phyloP scores from a whole-genome alignment of 768 basidiomycete genomes.

The Flagelloscypha sp. region DNA sequence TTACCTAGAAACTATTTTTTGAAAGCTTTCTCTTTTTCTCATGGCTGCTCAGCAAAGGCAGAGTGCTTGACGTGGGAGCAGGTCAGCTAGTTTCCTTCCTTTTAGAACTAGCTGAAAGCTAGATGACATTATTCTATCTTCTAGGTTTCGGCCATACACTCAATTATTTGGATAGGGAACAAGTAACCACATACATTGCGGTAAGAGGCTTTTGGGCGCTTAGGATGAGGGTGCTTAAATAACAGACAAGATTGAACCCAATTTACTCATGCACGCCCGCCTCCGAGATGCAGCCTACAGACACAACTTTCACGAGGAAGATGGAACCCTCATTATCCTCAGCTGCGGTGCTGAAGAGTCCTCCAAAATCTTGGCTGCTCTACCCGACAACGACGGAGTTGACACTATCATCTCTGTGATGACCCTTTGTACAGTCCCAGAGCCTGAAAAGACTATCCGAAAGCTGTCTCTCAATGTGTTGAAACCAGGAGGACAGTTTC shows the following conservation, averaged over 20 bases:
- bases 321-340: conserved; percentile 50
- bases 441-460: conserved; percentile 39
- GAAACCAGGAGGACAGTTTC: conserved; percentile 53
- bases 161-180: conserved; percentile 46
- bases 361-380: conserved; percentile 33
- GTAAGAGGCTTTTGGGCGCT: too few species aligned
- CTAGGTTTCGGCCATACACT: conserved; percentile 57
- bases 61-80: conserved; percentile 63
- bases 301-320: conserved; percentile 45
- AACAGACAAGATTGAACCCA: too few species aligned
- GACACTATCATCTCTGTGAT: conserved; percentile 62
- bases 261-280: conserved; percentile 50
- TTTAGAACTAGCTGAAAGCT: background rate
- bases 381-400: too few species aligned
- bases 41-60: too few species aligned
- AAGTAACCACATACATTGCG: conserved; percentile 59
- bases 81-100: too few species aligned
- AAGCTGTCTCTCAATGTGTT: conserved; percentile 44
- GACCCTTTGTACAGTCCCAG: conserved; percentile 57
- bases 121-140: background rate
- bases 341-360: conserved; percentile 57
- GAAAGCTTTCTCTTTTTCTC: too few species aligned
- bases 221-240: too few species aligned
- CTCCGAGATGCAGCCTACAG: conserved; percentile 41
- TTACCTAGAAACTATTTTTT: too few species aligned